Evolutionary conservation across 1,284 basidiomycete species (phyloP).

Genomic region (Entoloma clypeatum): DNA sequence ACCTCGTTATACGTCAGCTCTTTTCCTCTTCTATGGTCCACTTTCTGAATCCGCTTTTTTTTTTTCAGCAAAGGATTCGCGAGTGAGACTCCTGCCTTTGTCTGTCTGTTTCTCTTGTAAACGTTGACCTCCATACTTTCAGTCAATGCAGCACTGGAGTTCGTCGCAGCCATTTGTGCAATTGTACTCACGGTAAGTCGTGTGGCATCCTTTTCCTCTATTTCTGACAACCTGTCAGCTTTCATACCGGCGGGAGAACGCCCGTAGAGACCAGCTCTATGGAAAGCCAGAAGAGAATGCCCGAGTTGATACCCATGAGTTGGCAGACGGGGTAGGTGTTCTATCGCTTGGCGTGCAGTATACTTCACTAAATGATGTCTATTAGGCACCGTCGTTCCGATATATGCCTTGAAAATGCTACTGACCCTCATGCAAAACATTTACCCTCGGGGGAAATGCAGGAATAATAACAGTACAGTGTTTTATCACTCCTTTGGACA

Average conservation of each 20-base stretch:
- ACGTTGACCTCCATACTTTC: constrained; percentile 7
- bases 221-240: constrained; percentile 33
- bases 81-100: constrained; percentile 29
- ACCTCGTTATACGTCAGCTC: constrained; percentile 56
- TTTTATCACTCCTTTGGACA: neutral
- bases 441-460: no score
- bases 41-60: neutral
- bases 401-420: constrained; percentile 43
- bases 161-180: constrained; percentile 53
- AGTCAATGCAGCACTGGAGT: constrained; percentile 56
- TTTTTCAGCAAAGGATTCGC: constrained; percentile 58
- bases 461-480: neutral
- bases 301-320: constrained; percentile 59
- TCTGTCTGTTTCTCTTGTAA: neutral
- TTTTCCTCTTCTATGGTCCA: neutral
- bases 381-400: constrained; percentile 46
- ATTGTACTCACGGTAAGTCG: constrained; percentile 49
- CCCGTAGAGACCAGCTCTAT: constrained; percentile 48
- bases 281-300: constrained; percentile 48
- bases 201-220: neutral
- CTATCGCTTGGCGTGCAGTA: neutral
- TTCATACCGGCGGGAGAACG: constrained; percentile 63
- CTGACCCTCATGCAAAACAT: no score
- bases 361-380: constrained; percentile 1
- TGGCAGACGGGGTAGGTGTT: constrained; percentile 62